phyloP scores from a whole-genome alignment of 2,329 filamentous ascomycete genomes.

The Diaporthe destruens region DNA sequence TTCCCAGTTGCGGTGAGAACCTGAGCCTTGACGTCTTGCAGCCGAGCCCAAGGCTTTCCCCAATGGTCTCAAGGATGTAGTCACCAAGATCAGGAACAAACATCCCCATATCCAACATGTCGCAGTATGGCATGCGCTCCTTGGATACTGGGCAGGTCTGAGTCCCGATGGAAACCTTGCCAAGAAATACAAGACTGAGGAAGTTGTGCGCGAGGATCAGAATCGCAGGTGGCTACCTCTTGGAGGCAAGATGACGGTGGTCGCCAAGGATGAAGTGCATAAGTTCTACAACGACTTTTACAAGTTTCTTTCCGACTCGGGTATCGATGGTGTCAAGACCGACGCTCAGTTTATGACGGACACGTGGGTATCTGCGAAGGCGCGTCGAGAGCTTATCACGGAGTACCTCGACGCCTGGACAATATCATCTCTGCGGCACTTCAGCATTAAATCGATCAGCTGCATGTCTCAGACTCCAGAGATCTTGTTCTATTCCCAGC shows the following conservation, averaged over 20 bases:
- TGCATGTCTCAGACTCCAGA: conserved; percentile 96
- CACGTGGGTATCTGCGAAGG: conserved; percentile 74
- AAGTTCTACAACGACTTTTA: conserved; percentile 95
- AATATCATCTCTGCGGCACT: conserved; percentile 80
- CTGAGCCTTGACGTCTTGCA: neutral
- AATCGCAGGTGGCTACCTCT: conserved; percentile 61
- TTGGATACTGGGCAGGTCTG: conserved; percentile 92
- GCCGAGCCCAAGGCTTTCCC: conserved; percentile 86
- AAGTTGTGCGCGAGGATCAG: conserved; percentile 64
- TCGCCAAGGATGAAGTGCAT: conserved; percentile 79
- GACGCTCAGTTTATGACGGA: conserved; percentile 94
- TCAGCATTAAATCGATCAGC: conserved; percentile 82
- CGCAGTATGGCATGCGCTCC: conserved; percentile 92
- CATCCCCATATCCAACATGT: conserved; percentile 84
- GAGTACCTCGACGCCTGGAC: conserved; percentile 90
- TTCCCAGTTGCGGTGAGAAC: neutral
- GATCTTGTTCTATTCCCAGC: conserved; percentile 85
- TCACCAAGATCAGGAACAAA: conserved; percentile 75
- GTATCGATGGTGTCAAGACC: conserved; percentile 90
- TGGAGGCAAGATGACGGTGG: conserved; percentile 76
- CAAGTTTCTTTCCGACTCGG: conserved; percentile 77
- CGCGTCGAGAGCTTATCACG: conserved; percentile 78
- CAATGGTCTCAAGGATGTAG: conserved; percentile 78
- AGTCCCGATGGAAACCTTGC: conserved; percentile 80
- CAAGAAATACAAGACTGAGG: conserved; percentile 80